Conservation (phyloP, 2,329 filamentous ascomycete species). For the Elsinoe fawcettii region DNA sequence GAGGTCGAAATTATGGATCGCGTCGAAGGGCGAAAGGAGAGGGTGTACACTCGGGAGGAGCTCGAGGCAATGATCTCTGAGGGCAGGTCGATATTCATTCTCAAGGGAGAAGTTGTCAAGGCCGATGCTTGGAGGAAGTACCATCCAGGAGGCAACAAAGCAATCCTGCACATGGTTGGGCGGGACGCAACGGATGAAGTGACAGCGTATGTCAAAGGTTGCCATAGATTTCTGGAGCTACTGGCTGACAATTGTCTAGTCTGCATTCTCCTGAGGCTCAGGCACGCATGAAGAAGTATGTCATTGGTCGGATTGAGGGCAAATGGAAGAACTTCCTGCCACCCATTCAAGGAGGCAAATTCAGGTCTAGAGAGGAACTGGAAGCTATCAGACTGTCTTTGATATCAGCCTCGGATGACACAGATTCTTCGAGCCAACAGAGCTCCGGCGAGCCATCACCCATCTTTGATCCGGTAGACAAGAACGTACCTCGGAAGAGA, state of each 20-base stretch:
- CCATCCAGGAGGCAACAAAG: slow-evolving; percentile 85
- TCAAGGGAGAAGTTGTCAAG: slow-evolving; percentile 74
- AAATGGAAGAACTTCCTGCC: slow-evolving; percentile 79
- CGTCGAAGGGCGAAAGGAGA: slow-evolving; percentile 11
- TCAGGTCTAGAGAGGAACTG: slow-evolving; percentile 46
- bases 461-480: slow-evolving; percentile 48
- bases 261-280: slow-evolving; percentile 74
- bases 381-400: slow-evolving; percentile 19
- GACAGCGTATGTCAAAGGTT: slow-evolving; percentile 53
- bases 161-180: slow-evolving; percentile 80
- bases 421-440: slow-evolving; percentile 43
- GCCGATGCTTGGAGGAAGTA: slow-evolving; percentile 81
- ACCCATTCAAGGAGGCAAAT: slow-evolving; percentile 80
- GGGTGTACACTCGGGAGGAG: slow-evolving; percentile 22
- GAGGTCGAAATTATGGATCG: neutral
- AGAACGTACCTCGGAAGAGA: slow-evolving; percentile 15
- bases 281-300: slow-evolving; percentile 67
- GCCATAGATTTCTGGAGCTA: neutral
- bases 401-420: slow-evolving; percentile 27
- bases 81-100: slow-evolving; percentile 70
- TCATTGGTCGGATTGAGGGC: slow-evolving; percentile 71
- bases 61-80: slow-evolving; percentile 78
- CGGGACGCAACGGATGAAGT: slow-evolving; percentile 77
- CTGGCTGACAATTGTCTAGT: neutral
- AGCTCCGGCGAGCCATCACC: slow-evolving; percentile 52